Conservation (phyloP, 805 yeast species). For the Suhomyces emberorum region DNA sequence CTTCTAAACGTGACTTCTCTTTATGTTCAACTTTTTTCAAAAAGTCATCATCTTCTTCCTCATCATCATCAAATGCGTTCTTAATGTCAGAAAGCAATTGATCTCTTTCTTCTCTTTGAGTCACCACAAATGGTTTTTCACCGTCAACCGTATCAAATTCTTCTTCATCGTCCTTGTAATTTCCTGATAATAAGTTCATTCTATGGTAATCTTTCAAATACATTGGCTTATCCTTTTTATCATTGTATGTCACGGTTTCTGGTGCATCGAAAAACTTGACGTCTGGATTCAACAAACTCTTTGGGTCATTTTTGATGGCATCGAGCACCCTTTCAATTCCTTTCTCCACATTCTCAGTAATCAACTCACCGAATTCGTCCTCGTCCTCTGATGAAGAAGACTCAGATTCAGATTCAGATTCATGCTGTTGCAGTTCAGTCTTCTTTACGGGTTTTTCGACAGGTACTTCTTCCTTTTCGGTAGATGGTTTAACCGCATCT, state of each 20-base stretch:
- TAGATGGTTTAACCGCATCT: conserved; percentile 11
- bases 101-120: conserved; percentile 70
- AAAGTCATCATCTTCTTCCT: conserved; percentile 48
- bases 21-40: conserved; percentile 48
- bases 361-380: conserved; percentile 86
- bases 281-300: conserved; percentile 60
- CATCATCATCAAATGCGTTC: conserved; percentile 53
- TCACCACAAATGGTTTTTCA: conserved; percentile 68
- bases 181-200: conserved; percentile 70
- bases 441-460: conserved; percentile 1
- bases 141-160: conserved; percentile 44
- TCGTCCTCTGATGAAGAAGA: conserved; percentile 62
- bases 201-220: conserved; percentile 92
- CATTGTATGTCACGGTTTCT: conserved; percentile 33
- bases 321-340: conserved; percentile 71
- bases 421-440: conserved; percentile 20
- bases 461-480: conserved; percentile 1
- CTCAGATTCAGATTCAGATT: conserved; percentile 29
- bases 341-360: conserved; percentile 80
- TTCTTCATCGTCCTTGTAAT: conserved; percentile 51
- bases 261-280: conserved; percentile 73
- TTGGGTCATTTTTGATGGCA: conserved; percentile 69
- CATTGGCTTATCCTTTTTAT: conserved; percentile 56
- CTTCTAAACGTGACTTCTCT: conserved; percentile 23
- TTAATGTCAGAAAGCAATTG: conserved; percentile 77